A percentile compares a stretch with the other conserved stretches of the same genome.
phyloP scores from a whole-genome alignment of 129 eudicot species.

The Tanacetum coccineum region DNA sequence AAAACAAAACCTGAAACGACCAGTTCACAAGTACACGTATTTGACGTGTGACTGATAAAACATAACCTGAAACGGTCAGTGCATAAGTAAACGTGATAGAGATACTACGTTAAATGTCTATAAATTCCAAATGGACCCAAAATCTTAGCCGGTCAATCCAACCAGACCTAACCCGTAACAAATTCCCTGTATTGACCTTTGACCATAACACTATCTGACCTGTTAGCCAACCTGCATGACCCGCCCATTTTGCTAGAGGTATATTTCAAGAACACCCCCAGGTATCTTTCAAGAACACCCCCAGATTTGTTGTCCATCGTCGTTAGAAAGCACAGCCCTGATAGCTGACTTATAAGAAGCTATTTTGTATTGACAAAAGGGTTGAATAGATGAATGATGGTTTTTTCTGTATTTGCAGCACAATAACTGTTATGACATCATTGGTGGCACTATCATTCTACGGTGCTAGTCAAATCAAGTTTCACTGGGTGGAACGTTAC shows the following conservation, averaged over 20 bases:
- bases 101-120: background rate
- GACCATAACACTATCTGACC: background rate
- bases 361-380: background rate
- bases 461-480: conserved; percentile 94
- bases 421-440: conserved; percentile 95
- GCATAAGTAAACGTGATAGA: background rate
- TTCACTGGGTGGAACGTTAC: conserved; percentile 95
- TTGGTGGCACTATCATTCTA: conserved; percentile 95
- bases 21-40: background rate
- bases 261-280: no score
- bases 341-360: background rate
- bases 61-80: background rate
- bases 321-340: background rate
- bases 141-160: background rate
- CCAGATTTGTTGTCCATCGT: background rate
- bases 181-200: background rate
- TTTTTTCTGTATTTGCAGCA: conserved; percentile 51
- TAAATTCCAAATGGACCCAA: background rate
- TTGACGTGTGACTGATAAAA: background rate
- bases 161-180: background rate
- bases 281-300: no score
- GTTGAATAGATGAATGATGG: background rate
- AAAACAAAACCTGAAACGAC: background rate
- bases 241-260: background rate
- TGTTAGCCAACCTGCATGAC: background rate